These are phyloP conservation scores for Leptographium radiaticola DNA, from an alignment of 2,329 filamentous ascomycete species.

Conservation along the genomic window DNA sequence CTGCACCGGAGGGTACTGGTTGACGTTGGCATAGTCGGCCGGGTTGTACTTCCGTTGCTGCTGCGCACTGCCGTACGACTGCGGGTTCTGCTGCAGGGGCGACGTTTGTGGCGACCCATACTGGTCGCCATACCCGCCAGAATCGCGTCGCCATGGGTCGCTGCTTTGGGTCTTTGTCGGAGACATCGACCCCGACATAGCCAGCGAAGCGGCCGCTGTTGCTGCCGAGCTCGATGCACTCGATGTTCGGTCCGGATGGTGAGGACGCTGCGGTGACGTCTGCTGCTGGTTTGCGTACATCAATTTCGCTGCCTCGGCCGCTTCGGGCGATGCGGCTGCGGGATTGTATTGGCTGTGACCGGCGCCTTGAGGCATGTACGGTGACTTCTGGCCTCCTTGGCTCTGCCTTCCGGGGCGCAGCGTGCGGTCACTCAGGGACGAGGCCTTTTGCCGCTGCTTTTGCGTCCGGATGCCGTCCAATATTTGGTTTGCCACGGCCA, in stretches of 20 bases:
- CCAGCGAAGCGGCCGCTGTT: constrained; percentile 42
- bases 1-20: constrained; percentile 28
- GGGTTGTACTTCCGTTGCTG: constrained; percentile 66
- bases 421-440: constrained; percentile 51
- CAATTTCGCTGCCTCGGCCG: constrained; percentile 49
- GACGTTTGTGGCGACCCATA: constrained; percentile 8
- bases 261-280: constrained; percentile 35
- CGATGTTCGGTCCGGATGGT: constrained; percentile 39
- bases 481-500: constrained; percentile 93
- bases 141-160: constrained; percentile 11
- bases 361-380: constrained; percentile 3
- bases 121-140: constrained; percentile 18
- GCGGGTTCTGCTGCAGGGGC: constrained; percentile 15
- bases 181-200: constrained; percentile 39
- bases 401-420: constrained; percentile 41
- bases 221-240: constrained; percentile 34
- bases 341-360: constrained; percentile 15
- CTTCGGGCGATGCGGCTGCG: constrained; percentile 33
- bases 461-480: constrained; percentile 71
- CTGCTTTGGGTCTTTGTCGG: constrained; percentile 16
- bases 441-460: constrained; percentile 48
- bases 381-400: constrained; percentile 6
- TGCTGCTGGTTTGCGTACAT: constrained; percentile 42
- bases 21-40: constrained; percentile 57
- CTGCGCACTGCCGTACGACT: constrained; percentile 21